A percentile compares a stretch with the other conserved stretches of the same genome.
Conservation (phyloP, 1,284 basidiomycete genomes). For the Fereydounia khargensis region DNA sequence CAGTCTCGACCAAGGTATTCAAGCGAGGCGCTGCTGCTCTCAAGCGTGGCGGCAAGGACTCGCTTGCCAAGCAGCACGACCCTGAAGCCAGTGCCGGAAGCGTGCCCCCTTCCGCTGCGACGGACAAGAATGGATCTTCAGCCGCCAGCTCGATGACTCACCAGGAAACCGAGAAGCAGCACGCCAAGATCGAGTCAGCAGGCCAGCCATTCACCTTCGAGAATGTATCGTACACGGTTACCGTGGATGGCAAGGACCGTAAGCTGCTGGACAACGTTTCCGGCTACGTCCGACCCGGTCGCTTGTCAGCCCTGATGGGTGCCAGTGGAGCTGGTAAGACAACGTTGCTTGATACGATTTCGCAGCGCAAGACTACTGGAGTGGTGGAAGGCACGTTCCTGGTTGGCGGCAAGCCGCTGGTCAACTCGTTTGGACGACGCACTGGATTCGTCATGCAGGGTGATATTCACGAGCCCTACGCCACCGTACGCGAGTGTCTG, state of each 20-base stretch:
- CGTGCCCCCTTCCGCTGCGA: constrained; percentile 21
- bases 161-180: constrained; percentile 39
- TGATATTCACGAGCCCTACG: constrained; percentile 78
- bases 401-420: constrained; percentile 72
- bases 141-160: neutral
- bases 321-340: constrained; percentile 70
- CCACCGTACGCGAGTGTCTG: constrained; percentile 79
- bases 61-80: too few species aligned
- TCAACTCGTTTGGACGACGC: constrained; percentile 70
- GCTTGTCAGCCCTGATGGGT: constrained; percentile 70
- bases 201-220: constrained; percentile 59
- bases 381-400: constrained; percentile 74
- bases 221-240: constrained; percentile 60
- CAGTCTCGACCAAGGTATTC: constrained; percentile 51
- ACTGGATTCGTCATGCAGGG: constrained; percentile 72
- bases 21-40: constrained; percentile 21
- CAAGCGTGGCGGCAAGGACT: too few species aligned
- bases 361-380: constrained; percentile 73
- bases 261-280: constrained; percentile 73
- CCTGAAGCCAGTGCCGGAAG: too few species aligned
- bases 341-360: constrained; percentile 73
- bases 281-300: constrained; percentile 76
- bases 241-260: constrained; percentile 64
- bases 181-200: constrained; percentile 40
- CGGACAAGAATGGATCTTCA: constrained; percentile 13